Percentiles rank a stretch among this genome's conserved stretches.
phyloP scores from a whole-genome alignment of 2,329 filamentous ascomycete species.

The Calonectria naviculata region DNA sequence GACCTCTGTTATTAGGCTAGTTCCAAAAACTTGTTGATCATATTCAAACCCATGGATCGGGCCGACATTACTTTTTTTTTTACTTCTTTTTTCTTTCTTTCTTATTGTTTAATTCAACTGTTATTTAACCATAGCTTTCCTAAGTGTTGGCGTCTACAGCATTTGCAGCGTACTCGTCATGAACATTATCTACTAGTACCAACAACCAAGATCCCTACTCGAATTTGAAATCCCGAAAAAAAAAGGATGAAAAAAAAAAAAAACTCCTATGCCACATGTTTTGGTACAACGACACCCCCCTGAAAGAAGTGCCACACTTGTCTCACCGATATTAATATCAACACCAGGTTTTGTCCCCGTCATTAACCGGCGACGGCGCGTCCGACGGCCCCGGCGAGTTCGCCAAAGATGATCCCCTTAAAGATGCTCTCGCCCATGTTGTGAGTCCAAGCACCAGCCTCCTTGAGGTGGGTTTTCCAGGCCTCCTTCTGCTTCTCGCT shows the following conservation, averaged over 20 bases:
- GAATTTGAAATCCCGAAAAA: neutral
- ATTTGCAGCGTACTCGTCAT: conserved; percentile 10
- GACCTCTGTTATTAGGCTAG: too few relatives aligned
- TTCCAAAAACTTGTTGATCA: neutral
- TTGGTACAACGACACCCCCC: conserved; percentile 12
- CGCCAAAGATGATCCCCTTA: conserved; percentile 80
- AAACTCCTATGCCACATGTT: conserved; percentile 9
- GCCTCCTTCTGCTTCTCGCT: conserved; percentile 67
- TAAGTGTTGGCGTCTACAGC: neutral
- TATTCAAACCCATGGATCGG: too few relatives aligned
- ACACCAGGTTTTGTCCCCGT: neutral
- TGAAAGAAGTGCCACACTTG: neutral
- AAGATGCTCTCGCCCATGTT: conserved; percentile 82
- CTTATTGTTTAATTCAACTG: neutral
- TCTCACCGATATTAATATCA: neutral
- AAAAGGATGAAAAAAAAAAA: neutral
- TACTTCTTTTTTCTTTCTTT: too few relatives aligned
- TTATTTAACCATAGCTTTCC: neutral
- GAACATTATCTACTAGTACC: conserved; percentile 8
- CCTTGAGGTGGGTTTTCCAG: conserved; percentile 77
- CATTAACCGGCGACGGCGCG: conserved; percentile 57
- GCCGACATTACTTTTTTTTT: too few relatives aligned
- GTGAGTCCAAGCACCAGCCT: conserved; percentile 83
- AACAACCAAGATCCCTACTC: neutral
- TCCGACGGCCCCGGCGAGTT: conserved; percentile 73